These are phyloP conservation scores for Hyphodiscus hymeniophilus DNA, from an alignment of 495 filamentous ascomycete genomes.

Conservation along the genomic window DNA sequence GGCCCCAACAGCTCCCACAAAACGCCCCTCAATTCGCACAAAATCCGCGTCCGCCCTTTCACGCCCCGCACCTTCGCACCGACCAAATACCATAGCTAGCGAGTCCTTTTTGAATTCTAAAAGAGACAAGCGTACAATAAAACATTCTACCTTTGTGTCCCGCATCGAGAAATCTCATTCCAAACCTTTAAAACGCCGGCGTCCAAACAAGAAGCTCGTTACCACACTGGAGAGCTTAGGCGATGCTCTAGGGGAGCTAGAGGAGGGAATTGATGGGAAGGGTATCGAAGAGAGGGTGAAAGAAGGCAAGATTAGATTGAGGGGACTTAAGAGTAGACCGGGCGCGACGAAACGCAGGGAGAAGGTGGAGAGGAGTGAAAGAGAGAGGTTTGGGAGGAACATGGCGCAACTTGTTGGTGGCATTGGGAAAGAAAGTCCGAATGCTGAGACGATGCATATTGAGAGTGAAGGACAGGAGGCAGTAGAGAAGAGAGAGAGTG, in stretches of 20 bases:
- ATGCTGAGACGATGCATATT: neutral
- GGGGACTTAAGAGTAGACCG: conserved; percentile 61
- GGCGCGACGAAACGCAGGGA: conserved; percentile 81
- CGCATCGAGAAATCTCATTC: conserved; percentile 57
- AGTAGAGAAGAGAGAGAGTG: conserved; percentile 25
- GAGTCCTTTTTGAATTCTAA: conserved; percentile 56
- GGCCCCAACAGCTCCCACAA: conserved; percentile 36
- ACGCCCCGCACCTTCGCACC: conserved; percentile 25
- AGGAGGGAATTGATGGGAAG: conserved; percentile 9
- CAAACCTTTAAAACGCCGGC: conserved; percentile 45
- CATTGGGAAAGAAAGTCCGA: neutral
- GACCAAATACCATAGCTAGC: conserved; percentile 30
- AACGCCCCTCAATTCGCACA: conserved; percentile 36
- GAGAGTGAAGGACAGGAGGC: conserved; percentile 1
- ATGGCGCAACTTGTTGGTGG: conserved; percentile 42
- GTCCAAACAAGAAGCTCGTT: conserved; percentile 66
- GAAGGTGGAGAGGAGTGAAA: conserved; percentile 66
- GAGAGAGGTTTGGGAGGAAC: conserved; percentile 73
- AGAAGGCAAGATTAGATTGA: conserved; percentile 46
- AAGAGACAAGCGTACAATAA: conserved; percentile 68
- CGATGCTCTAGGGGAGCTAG: conserved; percentile 59
- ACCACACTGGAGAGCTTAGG: conserved; percentile 70
- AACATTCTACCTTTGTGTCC: conserved; percentile 65
- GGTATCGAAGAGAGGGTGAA: conserved; percentile 17
- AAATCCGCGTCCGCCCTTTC: conserved; percentile 17